Evolutionary conservation across 495 filamentous ascomycete genomes (phyloP).

Genomic region (Xeromyces bisporus): DNA sequence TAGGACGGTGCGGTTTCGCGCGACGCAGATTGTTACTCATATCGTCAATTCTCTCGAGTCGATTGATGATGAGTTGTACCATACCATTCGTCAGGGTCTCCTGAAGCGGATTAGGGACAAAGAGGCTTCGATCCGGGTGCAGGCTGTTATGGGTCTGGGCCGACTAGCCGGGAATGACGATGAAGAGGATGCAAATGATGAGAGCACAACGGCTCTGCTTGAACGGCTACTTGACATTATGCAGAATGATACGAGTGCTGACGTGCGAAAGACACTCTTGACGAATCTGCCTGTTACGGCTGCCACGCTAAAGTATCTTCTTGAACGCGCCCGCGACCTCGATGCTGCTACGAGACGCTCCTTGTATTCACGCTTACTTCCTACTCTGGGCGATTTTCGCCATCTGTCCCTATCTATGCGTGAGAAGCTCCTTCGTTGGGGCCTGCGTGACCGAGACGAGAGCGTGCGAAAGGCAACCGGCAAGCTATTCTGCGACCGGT

Average conservation of each 20-base stretch:
- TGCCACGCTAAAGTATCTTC: slow-evolving; percentile 69
- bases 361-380: slow-evolving; percentile 75
- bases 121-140: slow-evolving; percentile 75
- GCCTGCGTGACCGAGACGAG: slow-evolving; percentile 84
- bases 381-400: slow-evolving; percentile 85
- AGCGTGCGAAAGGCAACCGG: slow-evolving; percentile 83
- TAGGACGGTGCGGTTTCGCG: slow-evolving; percentile 77
- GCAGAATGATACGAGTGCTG: slow-evolving; percentile 86
- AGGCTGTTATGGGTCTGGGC: slow-evolving; percentile 83
- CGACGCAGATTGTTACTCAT: slow-evolving; percentile 76
- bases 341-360: slow-evolving; percentile 69
- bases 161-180: slow-evolving; percentile 66
- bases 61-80: slow-evolving; percentile 77
- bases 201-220: slow-evolving; percentile 45
- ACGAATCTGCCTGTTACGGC: slow-evolving; percentile 74
- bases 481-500: slow-evolving; percentile 79
- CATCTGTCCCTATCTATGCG: slow-evolving; percentile 89
- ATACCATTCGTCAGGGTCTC: slow-evolving; percentile 56
- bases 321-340: slow-evolving; percentile 80
- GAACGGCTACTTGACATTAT: slow-evolving; percentile 79
- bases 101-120: slow-evolving; percentile 81
- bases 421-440: slow-evolving; percentile 92
- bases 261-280: slow-evolving; percentile 75
- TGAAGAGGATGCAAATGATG: slow-evolving; percentile 54
- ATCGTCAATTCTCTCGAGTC: slow-evolving; percentile 81